Base-by-base conservation (phyloP, 108 stramenopile genomes). In the Schizochytrium sp. region DNA sequence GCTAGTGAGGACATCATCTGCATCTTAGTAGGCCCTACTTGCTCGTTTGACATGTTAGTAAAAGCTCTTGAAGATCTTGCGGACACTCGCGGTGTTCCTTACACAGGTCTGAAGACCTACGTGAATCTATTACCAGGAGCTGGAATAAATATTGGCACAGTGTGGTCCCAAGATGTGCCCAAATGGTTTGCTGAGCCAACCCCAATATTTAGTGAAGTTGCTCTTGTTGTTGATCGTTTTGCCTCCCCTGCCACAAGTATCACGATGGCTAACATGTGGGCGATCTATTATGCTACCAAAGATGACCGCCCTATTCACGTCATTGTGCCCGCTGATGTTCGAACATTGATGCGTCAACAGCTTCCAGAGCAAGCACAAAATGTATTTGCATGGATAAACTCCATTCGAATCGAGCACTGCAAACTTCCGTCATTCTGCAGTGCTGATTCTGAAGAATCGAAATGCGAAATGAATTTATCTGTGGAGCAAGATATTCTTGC, bases 301-400 rank as follows among this genome's bases (percentile, higher is more conserved):
- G 64, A 69, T 1, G 15, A 38, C 2, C 64, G 64, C 3, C 19
- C 28, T 44, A 69, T 69, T 44, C 12, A 69, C 0, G 2, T 69
- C 5, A 38, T 69, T 44, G 15, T 38, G 64, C 28, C 64, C 42
- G 5, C 42, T 44, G 64, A 44, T 1, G 42, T 69, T 38, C 12
- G 7, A 1, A 69, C 12, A 7, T 44, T 38, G 42, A 69, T 69
- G 64, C 64, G 64, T 38, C 42, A 38, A 44, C 64, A 69, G 28
- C 64, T 69, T 69, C 64, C 64, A 8, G 64, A 69, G 28, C 64
- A 69, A 7, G 64, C 19, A 8, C 64, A 69, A 44, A 69, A 12
- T 7, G 3, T 69, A 0, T 69, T 69, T 15, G 7, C 64, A 7
- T 69, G 64, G 64, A 69, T 69, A 10, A 69, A 44, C 64, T 10